phyloP scores from a whole-genome alignment of 768 basidiomycete species.

The Favolaschia claudopus region DNA sequence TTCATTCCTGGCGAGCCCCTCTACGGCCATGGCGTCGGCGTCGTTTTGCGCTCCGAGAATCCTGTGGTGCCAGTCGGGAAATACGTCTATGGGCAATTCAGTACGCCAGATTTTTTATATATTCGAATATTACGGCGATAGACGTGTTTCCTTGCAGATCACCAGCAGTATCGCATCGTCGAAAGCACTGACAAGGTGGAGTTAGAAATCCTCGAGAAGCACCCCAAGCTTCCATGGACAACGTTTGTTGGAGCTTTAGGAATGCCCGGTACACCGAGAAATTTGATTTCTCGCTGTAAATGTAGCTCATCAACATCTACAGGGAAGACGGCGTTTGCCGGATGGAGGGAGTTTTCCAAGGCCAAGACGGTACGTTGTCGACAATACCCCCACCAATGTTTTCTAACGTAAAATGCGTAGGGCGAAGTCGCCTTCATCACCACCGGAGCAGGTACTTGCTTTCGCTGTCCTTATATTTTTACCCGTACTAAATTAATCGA shows the following conservation, averaged over 20 bases:
- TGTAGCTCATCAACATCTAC: conserved; percentile 15
- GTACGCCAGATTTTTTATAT: conserved; percentile 23
- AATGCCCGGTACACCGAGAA: conserved; percentile 29
- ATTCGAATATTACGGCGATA: background rate
- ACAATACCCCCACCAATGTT: background rate
- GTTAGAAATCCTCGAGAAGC: conserved; percentile 40
- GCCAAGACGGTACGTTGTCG: conserved; percentile 40
- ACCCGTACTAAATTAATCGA: background rate
- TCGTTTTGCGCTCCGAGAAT: conserved; percentile 44
- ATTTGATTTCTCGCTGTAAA: conserved; percentile 4
- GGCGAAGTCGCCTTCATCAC: conserved; percentile 12
- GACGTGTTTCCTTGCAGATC: conserved; percentile 29
- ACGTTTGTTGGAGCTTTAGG: conserved; percentile 48
- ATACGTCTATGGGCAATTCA: conserved; percentile 38
- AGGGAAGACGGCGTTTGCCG: conserved; percentile 42
- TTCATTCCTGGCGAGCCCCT: conserved; percentile 31
- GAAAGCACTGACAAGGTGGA: conserved; percentile 6
- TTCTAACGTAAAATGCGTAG: background rate
- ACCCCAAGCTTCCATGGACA: conserved; percentile 50
- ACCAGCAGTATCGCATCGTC: conserved; percentile 44
- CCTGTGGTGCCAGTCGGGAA: conserved; percentile 34
- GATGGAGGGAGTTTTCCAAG: conserved; percentile 37
- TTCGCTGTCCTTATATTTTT: too few relatives aligned
- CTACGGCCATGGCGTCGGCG: conserved; percentile 40
- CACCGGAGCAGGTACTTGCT: conserved; percentile 1